Base-by-base conservation (phyloP, 2,329 filamentous ascomycete genomes). In the Trichoderma koningii region DNA sequence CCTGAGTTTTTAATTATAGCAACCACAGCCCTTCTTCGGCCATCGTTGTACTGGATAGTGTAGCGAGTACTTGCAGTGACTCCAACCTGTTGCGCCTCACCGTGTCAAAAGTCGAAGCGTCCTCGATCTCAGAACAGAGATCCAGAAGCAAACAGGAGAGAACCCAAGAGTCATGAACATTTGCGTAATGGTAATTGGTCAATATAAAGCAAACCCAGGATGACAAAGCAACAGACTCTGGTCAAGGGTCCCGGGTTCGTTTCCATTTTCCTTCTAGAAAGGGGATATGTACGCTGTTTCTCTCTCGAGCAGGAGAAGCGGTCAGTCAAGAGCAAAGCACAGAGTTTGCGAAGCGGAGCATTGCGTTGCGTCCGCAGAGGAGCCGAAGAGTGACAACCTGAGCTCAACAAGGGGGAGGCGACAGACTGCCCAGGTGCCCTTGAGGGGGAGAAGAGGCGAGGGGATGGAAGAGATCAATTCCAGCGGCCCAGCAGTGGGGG, bases 401-500 rank as follows among this genome's bases (percentile, higher is more conserved):
- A 23, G 21, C 21, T 23, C 21, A 23, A 23, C 34, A 38, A 38
- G 34, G 34, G 34, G 34, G 34, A 38, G 34, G 34, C 10, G 7
- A 12, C 34, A 38, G 34, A 38, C 34, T 38, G 34, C 28, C 28
- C 44, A 23, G 21, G 21, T 23, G 34, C 23, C 41, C 50, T 19
- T 21, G 34, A 45, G 45, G 30, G 47, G 55, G n/a, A 47, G 7
- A 41, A 38, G n/a, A 44, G 19, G 28, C 10, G 44, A 50, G 50
- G 55, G 59, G 52, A 38, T 41, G 28, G 26, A 30, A 48, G 55
- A 17, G 17, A 15, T 26, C 34, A 41, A 38, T 55, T 55, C 50
- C 17, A 61, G 57, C 57, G 52, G 57, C 52, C 47, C 38, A 61
- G 57, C 48, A 53, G 59, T 63, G 59, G 59, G 59, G 59, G 59